Evolutionary conservation across 2,329 filamentous ascomycete genomes (phyloP).

Genomic region (Aspergillus costaricaensis): DNA sequence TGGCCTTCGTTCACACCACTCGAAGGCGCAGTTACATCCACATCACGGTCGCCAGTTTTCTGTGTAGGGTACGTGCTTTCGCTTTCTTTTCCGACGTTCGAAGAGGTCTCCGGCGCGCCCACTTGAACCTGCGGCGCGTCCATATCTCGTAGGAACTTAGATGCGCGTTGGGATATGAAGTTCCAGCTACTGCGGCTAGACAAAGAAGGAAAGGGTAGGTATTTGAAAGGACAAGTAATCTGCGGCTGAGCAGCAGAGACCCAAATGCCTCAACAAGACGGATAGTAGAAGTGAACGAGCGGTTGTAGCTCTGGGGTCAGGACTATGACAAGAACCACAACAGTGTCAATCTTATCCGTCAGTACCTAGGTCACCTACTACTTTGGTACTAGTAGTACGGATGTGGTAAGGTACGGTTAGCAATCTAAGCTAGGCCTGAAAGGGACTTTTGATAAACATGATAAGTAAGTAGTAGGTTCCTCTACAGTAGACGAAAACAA

Average conservation of each 20-base stretch:
- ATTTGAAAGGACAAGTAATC: not conserved
- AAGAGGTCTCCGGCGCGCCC: constrained; percentile 12
- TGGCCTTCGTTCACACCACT: constrained; percentile 19
- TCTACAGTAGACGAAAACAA: too few relatives aligned
- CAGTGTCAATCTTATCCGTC: not conserved
- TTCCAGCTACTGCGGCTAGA: not conserved
- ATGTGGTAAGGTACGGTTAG: not conserved
- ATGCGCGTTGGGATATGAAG: not conserved
- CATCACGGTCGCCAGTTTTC: constrained; percentile 21
- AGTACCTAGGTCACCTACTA: not conserved
- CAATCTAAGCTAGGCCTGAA: not conserved
- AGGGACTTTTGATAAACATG: too few relatives aligned
- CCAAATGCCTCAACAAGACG: not conserved
- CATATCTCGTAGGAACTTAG: constrained; percentile 11
- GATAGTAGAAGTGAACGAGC: not conserved
- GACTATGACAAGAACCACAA: not conserved
- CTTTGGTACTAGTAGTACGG: not conserved
- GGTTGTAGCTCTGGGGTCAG: not conserved
- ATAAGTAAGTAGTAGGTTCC: too few relatives aligned
- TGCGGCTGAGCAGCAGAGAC: not conserved
- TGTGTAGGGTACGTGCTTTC: constrained; percentile 4
- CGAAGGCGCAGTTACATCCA: constrained; percentile 29
- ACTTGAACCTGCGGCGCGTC: constrained; percentile 25
- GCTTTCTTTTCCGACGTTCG: not conserved
- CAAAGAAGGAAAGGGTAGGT: not conserved